Base-by-base conservation (phyloP, 495 filamentous ascomycete genomes). In the Penicillium malachiteum region DNA sequence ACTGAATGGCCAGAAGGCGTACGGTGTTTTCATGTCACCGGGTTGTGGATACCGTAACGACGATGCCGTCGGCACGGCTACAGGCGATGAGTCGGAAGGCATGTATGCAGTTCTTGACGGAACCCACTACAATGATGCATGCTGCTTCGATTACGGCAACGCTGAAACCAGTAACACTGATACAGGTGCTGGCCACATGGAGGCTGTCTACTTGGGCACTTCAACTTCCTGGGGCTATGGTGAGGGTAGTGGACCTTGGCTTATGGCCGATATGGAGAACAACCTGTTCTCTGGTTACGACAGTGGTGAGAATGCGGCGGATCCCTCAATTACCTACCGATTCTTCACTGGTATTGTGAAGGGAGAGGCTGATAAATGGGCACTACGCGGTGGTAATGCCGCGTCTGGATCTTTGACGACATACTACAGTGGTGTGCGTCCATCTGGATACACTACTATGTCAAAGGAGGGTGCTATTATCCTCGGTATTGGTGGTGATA, bases 131-230 rank as follows among this genome's bases (percentile, higher is more conserved):
- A 84, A 84, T 50, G 71, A 53, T 34, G 73, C 33, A 30, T 85
- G 82, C 73, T 85, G 82, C 71, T 85, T 81, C 57, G 82, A 85
- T 66, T 85, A 85, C 48, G 82, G 81, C 49, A 85, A 85, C 44
- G 81, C 81, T 40, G 82, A 85, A 67, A 76, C 70, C 21, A 81
- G 61, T 62, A 78, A 66, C 54, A 64, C 30, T 8, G 81, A 84
- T 57, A 84, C 80, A 1, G 82, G 82, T 41, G 73, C 74, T 54
- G 81, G 78, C 53, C 81, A 84, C 57, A 84, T 85, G 82, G 82
- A 85, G 65, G 79, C 81, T 37, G 78, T 85, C 65, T 85, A 85
- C 72, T 84, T 65, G 64, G 82, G 82, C 37, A 64, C 65, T 52
- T 69, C 55, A 61, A 77, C 69, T 10, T 52, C 38, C 63, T 83